phyloP scores from a whole-genome alignment of 1,284 basidiomycete species.

The Amylostereum chailletii region DNA sequence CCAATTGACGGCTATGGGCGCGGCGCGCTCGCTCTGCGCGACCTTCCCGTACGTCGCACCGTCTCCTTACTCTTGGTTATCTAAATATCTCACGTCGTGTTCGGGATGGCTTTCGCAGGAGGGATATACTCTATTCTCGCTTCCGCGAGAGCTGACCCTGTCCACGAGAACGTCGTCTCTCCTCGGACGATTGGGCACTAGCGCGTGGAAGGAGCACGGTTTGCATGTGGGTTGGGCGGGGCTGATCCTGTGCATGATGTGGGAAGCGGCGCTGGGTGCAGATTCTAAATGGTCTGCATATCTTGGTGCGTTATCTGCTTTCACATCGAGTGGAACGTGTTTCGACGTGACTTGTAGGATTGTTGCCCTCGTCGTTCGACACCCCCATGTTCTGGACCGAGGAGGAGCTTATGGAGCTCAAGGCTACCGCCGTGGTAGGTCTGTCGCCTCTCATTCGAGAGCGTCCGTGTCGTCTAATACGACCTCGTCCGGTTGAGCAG shows the following conservation, averaged over 20 bases:
- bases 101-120: slow-evolving; percentile 32
- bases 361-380: slow-evolving; percentile 69
- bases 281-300: slow-evolving; percentile 65
- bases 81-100: neutral
- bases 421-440: slow-evolving; percentile 84
- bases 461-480: slow-evolving; percentile 6
- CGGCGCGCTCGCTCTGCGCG: slow-evolving; percentile 61
- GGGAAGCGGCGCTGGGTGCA: slow-evolving; percentile 63
- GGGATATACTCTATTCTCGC: slow-evolving; percentile 71
- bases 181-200: slow-evolving; percentile 43
- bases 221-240: slow-evolving; percentile 78
- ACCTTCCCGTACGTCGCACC: slow-evolving; percentile 52
- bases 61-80: neutral
- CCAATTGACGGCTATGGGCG: slow-evolving; percentile 42
- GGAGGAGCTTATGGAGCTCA: slow-evolving; percentile 67
- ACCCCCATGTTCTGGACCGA: slow-evolving; percentile 95
- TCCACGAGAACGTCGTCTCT: slow-evolving; percentile 73
- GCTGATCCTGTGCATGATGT: slow-evolving; percentile 92
- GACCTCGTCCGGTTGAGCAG: slow-evolving; percentile 26
- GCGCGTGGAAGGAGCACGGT: slow-evolving; percentile 50
- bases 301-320: slow-evolving; percentile 39
- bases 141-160: slow-evolving; percentile 74
- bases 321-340: neutral
- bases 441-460: slow-evolving; percentile 23
- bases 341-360: slow-evolving; percentile 25